Percentiles rank a stretch among this genome's conserved stretches.
These are phyloP conservation scores for Scytalidium sp. DNA, from an alignment of 2,329 filamentous ascomycete species.

Conservation along the genomic window DNA sequence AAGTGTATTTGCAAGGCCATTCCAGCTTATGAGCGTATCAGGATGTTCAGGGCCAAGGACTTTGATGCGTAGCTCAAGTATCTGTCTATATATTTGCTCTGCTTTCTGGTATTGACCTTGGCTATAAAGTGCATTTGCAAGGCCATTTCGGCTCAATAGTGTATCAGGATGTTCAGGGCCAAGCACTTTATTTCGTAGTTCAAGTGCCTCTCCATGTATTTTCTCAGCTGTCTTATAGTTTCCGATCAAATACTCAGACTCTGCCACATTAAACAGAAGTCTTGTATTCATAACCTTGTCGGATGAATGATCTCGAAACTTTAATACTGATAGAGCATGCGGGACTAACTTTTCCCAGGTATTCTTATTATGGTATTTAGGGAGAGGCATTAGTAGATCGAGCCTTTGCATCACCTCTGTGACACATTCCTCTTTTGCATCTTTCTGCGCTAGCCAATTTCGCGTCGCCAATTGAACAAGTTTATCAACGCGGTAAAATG, in stretches of 20 bases:
- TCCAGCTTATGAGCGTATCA: conserved; percentile 16
- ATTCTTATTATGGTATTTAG: conserved; percentile 10
- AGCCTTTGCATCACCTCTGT: neutral
- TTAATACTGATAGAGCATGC: too few species aligned
- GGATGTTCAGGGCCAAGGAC: conserved; percentile 18
- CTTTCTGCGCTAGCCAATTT: conserved; percentile 1
- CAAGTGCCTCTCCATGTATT: conserved; percentile 15
- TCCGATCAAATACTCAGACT: too few species aligned
- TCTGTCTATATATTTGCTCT: conserved; percentile 18
- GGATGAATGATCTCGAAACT: conserved; percentile 15
- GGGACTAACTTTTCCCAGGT: too few species aligned
- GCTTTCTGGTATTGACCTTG: conserved; percentile 19
- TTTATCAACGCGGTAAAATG: neutral
- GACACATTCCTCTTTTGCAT: neutral
- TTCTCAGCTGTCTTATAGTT: conserved; percentile 25
- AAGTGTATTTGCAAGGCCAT: conserved; percentile 17
- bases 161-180: conserved; percentile 11
- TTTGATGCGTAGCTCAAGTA: conserved; percentile 11
- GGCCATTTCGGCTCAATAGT: conserved; percentile 14
- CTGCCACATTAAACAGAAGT: conserved; percentile 11
- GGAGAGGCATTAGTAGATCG: conserved; percentile 8
- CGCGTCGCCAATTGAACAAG: conserved; percentile 1
- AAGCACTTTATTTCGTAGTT: conserved; percentile 7
- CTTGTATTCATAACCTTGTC: conserved; percentile 20
- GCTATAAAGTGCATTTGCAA: conserved; percentile 5